Percentiles rank a stretch among this genome's conserved stretches.
phyloP scores from a whole-genome alignment of 1,139 yeast species.

The Neolecta irregularis region DNA sequence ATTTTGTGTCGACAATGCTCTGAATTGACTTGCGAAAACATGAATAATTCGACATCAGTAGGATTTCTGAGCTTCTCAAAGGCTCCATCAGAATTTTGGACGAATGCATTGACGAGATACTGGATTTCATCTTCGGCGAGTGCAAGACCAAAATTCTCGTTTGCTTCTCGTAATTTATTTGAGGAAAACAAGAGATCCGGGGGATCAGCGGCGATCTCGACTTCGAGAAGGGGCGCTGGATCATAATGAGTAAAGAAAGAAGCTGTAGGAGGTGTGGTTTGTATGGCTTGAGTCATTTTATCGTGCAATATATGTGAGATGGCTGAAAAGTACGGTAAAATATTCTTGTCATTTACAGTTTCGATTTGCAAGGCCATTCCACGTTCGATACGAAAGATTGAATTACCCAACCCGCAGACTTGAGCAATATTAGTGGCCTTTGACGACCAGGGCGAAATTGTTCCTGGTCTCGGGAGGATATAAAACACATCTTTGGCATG shows the following conservation, averaged over 20 bases:
- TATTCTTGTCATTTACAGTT: slow-evolving; percentile 35
- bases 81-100: slow-evolving; percentile 27
- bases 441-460: slow-evolving; percentile 98
- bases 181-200: slow-evolving; percentile 23
- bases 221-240: slow-evolving; percentile 74
- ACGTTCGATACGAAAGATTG: slow-evolving; percentile 74
- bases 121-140: slow-evolving; percentile 85
- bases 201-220: slow-evolving; percentile 35
- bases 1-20: slow-evolving; percentile 99
- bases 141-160: slow-evolving; percentile 77
- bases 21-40: slow-evolving; percentile 98
- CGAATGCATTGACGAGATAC: slow-evolving; percentile 66
- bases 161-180: slow-evolving; percentile 51
- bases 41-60: slow-evolving; percentile 92
- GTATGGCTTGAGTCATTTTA: slow-evolving; percentile 79
- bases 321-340: slow-evolving; percentile 38
- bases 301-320: slow-evolving; percentile 49
- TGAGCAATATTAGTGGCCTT: slow-evolving; percentile 91
- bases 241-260: slow-evolving; percentile 62
- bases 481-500: slow-evolving; percentile 36
- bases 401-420: slow-evolving; percentile 65
- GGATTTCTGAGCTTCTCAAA: slow-evolving; percentile 57
- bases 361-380: slow-evolving; percentile 64
- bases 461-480: slow-evolving; percentile 83
- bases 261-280: slow-evolving; percentile 38